A percentile compares a stretch with the other conserved stretches of the same genome.
These are phyloP conservation scores for Chaetomiaceae sp. DNA, from an alignment of 2,329 filamentous ascomycete species.

Conservation along the genomic window DNA sequence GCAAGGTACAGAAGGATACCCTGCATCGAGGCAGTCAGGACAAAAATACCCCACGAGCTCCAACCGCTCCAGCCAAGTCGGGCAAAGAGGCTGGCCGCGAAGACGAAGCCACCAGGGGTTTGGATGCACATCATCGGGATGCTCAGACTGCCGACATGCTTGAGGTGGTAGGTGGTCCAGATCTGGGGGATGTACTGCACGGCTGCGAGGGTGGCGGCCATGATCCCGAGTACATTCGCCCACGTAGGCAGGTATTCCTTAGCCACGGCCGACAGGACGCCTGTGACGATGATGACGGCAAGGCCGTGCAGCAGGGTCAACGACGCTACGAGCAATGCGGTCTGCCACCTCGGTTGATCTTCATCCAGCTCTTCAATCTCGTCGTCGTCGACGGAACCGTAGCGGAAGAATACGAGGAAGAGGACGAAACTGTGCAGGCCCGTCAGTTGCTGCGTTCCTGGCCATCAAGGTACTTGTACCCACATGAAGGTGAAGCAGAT, in stretches of 20 bases:
- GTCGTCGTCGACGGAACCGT: conserved; percentile 48
- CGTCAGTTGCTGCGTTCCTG: neutral
- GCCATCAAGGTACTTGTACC: conserved; percentile 39
- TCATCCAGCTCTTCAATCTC: conserved; percentile 40
- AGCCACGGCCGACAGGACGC: conserved; percentile 60
- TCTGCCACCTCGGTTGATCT: conserved; percentile 65
- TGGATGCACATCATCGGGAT: conserved; percentile 99
- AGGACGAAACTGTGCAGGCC: conserved; percentile 66
- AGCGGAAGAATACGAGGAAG: conserved; percentile 92
- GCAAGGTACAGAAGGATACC: conserved; percentile 76
- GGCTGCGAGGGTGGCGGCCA: conserved; percentile 71
- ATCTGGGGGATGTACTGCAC: conserved; percentile 96
- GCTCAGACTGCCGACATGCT: conserved; percentile 84
- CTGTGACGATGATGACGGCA: conserved; percentile 63
- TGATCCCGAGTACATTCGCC: conserved; percentile 81
- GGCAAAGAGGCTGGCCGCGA: conserved; percentile 76
- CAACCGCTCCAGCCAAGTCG: conserved; percentile 78
- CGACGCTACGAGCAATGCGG: conserved; percentile 70
- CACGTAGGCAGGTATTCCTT: conserved; percentile 66
- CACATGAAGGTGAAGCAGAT: conserved; percentile 89
- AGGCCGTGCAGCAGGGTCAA: conserved; percentile 72
- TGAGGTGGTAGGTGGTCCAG: conserved; percentile 79
- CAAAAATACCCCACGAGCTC: conserved; percentile 92
- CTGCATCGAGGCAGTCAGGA: conserved; percentile 82
- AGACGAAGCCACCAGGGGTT: conserved; percentile 86